Evolutionary conservation across 2,329 filamentous ascomycete species (phyloP).

Genomic region (Fusarium gaditjirri): DNA sequence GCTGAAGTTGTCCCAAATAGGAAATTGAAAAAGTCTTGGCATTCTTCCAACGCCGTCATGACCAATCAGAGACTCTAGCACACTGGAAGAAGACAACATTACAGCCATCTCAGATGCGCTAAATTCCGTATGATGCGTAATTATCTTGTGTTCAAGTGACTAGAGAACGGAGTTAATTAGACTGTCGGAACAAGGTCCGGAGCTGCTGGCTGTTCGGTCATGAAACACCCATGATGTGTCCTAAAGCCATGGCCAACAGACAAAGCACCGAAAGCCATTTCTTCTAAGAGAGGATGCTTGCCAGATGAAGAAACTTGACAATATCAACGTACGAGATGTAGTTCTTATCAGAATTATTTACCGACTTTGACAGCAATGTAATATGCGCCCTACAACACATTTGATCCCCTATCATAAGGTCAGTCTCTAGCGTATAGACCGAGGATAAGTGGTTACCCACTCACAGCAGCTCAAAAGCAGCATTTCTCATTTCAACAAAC

Average conservation of each 20-base stretch:
- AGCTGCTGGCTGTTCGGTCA: neutral
- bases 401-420: neutral
- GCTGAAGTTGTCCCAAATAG: slow-evolving; percentile 9
- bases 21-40: slow-evolving; percentile 36
- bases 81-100: neutral
- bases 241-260: accelerated
- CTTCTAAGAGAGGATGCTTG: neutral
- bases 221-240: neutral
- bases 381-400: neutral
- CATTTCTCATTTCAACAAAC: neutral
- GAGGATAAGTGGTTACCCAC: neutral
- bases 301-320: too few species aligned
- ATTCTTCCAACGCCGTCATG: slow-evolving; percentile 7
- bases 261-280: neutral
- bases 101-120: neutral
- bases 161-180: neutral
- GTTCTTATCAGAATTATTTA: neutral
- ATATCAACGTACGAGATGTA: too few species aligned
- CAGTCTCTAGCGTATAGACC: neutral
- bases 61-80: slow-evolving; percentile 12
- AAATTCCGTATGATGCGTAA: neutral
- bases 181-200: neutral
- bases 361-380: neutral
- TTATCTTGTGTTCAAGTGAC: too few species aligned
- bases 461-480: neutral